These are phyloP conservation scores for Plasmodium relictum DNA, from an alignment of 169 alveolate genomes.

Conservation along the genomic window DNA sequence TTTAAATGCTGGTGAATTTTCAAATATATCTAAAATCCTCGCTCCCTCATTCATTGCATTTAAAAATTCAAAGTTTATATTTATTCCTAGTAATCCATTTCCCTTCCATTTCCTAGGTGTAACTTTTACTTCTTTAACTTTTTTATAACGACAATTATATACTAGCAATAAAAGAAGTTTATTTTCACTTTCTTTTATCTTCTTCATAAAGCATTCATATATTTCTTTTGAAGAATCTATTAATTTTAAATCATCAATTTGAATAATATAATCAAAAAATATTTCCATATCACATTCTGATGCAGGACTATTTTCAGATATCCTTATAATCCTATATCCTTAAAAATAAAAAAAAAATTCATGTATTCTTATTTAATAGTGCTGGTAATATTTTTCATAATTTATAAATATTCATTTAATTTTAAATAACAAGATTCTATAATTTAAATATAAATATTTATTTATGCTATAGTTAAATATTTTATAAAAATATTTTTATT, in stretches of 20 bases:
- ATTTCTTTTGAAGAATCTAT: slow-evolving; percentile 81
- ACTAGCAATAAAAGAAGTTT: slow-evolving; percentile 76
- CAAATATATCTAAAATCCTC: slow-evolving; percentile 77
- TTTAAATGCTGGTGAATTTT: slow-evolving; percentile 80
- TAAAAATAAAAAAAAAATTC: not conserved
- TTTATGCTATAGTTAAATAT: too few relatives aligned
- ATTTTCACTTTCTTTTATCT: slow-evolving; percentile 78
- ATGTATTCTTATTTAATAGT: not conserved
- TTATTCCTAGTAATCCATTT: slow-evolving; percentile 83
- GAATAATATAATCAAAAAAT: slow-evolving; percentile 85
- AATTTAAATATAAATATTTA: too few relatives aligned
- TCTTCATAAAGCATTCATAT: slow-evolving; percentile 78
- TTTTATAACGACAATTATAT: slow-evolving; percentile 82
- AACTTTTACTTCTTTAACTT: slow-evolving; percentile 76
- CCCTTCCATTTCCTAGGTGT: slow-evolving; percentile 87
- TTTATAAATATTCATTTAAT: too few relatives aligned
- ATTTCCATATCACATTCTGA: slow-evolving; percentile 79
- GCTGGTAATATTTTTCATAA: not conserved
- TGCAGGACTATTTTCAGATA: slow-evolving; percentile 45
- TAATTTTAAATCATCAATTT: slow-evolving; percentile 79
- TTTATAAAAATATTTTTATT: too few relatives aligned
- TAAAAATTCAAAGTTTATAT: slow-evolving; percentile 79
- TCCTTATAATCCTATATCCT: slow-evolving; percentile 62
- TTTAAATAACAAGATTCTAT: too few relatives aligned
- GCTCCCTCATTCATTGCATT: slow-evolving; percentile 85